Conservation (phyloP, 2,329 filamentous ascomycete genomes). For the Colletotrichum cordylinicola region DNA sequence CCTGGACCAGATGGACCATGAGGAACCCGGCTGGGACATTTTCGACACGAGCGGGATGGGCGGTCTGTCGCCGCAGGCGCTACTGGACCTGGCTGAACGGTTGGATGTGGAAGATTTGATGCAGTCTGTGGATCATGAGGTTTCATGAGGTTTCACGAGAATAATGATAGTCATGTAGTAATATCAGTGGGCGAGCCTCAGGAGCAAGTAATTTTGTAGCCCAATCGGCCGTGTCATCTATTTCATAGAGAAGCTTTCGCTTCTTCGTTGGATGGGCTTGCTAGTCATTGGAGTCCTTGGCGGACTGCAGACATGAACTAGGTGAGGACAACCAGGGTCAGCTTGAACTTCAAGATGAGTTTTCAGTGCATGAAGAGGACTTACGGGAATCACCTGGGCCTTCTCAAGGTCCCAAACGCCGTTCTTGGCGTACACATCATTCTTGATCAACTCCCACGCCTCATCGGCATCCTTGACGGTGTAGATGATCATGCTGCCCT, state of each 20-base stretch:
- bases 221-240: background rate
- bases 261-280: background rate
- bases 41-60: constrained; percentile 36
- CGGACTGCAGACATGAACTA: constrained; percentile 4
- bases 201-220: background rate
- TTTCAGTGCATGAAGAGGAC: background rate
- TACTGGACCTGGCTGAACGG: constrained; percentile 35
- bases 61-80: constrained; percentile 33
- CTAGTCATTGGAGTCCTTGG: background rate
- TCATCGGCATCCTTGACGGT: constrained; percentile 11
- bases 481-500: constrained; percentile 15
- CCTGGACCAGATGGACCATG: constrained; percentile 9
- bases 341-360: background rate
- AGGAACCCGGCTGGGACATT: constrained; percentile 32
- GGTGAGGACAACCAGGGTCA: background rate
- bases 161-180: background rate
- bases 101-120: constrained; percentile 27
- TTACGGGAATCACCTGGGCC: constrained; percentile 26
- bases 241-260: background rate
- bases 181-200: background rate
- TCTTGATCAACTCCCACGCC: constrained; percentile 24
- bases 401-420: constrained; percentile 30
- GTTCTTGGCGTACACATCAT: constrained; percentile 25
- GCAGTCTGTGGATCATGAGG: constrained; percentile 6
- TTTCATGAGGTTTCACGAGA: background rate